Conservation (phyloP, 2,329 filamentous ascomycete species). For the Pyrenophora teres region DNA sequence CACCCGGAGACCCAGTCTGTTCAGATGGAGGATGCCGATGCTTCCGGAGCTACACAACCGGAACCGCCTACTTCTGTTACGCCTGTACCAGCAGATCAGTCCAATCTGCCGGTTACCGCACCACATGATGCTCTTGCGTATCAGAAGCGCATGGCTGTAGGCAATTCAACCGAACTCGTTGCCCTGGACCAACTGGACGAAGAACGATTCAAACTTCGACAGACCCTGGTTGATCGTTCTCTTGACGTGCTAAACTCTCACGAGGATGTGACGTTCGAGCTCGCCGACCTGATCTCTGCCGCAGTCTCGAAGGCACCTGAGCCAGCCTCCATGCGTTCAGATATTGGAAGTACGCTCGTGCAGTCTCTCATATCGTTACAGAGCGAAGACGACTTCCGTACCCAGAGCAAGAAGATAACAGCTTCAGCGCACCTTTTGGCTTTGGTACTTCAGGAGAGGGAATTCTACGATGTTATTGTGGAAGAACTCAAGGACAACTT, state of each 20-base stretch:
- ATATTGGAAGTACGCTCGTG: constrained; percentile 81
- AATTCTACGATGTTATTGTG: constrained; percentile 79
- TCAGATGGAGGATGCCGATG: constrained; percentile 47
- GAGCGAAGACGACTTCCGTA: constrained; percentile 60
- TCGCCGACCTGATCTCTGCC: constrained; percentile 82
- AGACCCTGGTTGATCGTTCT: constrained; percentile 83
- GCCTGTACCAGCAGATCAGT: constrained; percentile 24
- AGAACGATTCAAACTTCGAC: constrained; percentile 72
- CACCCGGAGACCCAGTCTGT: constrained; percentile 43
- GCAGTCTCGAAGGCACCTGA: constrained; percentile 67
- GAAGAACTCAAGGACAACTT: constrained; percentile 78
- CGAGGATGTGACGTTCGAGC: constrained; percentile 84
- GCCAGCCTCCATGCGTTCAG: constrained; percentile 64
- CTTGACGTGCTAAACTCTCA: constrained; percentile 89
- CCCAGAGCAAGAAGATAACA: constrained; percentile 72
- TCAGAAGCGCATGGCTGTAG: constrained; percentile 38
- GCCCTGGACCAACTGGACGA: constrained; percentile 81
- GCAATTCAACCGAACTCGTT: constrained; percentile 49
- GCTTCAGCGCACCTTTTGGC: constrained; percentile 92
- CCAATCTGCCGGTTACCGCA: constrained; percentile 15
- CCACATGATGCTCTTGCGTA: constrained; percentile 39
- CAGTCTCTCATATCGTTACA: constrained; percentile 76
- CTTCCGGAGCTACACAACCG: constrained; percentile 15
- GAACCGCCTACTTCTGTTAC: constrained; percentile 19
- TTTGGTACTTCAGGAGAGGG: constrained; percentile 78